Evolutionary conservation across 2,329 filamentous ascomycete genomes (phyloP).

Genomic region (Aspergillus carbonarius): DNA sequence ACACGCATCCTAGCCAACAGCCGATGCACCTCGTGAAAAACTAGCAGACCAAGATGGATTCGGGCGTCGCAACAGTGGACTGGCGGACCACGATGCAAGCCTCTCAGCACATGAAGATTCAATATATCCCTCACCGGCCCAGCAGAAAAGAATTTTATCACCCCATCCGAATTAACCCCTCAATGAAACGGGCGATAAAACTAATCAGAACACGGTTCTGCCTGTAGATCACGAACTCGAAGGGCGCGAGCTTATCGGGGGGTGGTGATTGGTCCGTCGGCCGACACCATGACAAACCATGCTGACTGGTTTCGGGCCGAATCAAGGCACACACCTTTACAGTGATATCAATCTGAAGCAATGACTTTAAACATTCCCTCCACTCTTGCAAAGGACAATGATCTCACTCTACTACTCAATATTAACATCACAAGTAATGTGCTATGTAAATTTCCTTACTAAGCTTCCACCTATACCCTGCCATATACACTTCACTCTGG

Average conservation of each 20-base stretch:
- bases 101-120: background rate
- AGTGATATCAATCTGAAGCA: too few species aligned
- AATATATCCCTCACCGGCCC: constrained; percentile 2
- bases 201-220: background rate
- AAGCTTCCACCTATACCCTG: too few species aligned
- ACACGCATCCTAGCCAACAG: background rate
- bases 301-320: constrained; percentile 30
- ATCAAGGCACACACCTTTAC: background rate
- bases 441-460: too few species aligned
- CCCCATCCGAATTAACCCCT: constrained; percentile 1
- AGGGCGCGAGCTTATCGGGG: constrained; percentile 27
- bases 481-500: too few species aligned
- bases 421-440: too few species aligned
- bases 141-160: background rate
- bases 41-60: background rate
- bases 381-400: too few species aligned
- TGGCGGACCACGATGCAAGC: background rate
- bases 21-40: background rate
- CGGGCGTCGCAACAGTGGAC: background rate
- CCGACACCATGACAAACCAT: constrained; percentile 31
- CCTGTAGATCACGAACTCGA: background rate
- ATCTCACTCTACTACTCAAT: too few species aligned
- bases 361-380: background rate
- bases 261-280: constrained; percentile 23
- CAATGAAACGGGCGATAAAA: constrained; percentile 1